Evolutionary conservation across 108 stramenopile species (phyloP).

Genomic region (Cyclotella choctawhatcheeana): DNA sequence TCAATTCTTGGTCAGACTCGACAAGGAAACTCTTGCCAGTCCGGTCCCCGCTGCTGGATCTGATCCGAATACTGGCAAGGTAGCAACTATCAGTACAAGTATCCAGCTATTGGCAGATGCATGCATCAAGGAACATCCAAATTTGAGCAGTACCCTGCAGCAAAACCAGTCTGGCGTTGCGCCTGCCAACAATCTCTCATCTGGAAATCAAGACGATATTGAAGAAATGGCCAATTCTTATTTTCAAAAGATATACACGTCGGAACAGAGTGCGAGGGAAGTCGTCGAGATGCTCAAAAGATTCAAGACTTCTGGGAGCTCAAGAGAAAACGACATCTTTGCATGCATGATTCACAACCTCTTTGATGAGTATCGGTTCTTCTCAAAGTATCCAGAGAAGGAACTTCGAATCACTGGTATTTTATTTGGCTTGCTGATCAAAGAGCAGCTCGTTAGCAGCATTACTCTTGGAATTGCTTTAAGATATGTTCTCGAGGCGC

Average conservation of each 20-base stretch:
- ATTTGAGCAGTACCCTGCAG: constrained; percentile 16
- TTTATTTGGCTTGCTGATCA: constrained; percentile 96
- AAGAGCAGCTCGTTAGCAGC: constrained; percentile 97
- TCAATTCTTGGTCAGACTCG: constrained; percentile 60
- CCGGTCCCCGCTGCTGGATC: constrained; percentile 44
- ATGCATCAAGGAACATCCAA: constrained; percentile 65
- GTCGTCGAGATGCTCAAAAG: constrained; percentile 95
- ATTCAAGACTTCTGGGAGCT: constrained; percentile 93
- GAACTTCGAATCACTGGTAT: constrained; percentile 99
- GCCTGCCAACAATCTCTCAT: constrained; percentile 21
- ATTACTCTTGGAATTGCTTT: constrained; percentile 98
- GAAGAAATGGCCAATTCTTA: constrained; percentile 96
- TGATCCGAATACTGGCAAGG: constrained; percentile 43
- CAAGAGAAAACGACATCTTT: constrained; percentile 97
- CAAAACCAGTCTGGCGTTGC: constrained; percentile 10
- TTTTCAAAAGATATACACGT: constrained; percentile 98
- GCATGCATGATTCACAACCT: constrained; percentile 99
- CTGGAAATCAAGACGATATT: constrained; percentile 81
- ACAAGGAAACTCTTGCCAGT: constrained; percentile 56
- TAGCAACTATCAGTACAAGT: constrained; percentile 65
- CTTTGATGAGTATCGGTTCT: constrained; percentile 98
- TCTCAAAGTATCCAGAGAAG: constrained; percentile 98
- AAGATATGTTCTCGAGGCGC: constrained; percentile 97
- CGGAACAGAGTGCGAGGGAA: constrained; percentile 92
- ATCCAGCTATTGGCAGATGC: constrained; percentile 73